Conservation (phyloP, 2,329 filamentous ascomycete species). For the Aureobasidium vineae region DNA sequence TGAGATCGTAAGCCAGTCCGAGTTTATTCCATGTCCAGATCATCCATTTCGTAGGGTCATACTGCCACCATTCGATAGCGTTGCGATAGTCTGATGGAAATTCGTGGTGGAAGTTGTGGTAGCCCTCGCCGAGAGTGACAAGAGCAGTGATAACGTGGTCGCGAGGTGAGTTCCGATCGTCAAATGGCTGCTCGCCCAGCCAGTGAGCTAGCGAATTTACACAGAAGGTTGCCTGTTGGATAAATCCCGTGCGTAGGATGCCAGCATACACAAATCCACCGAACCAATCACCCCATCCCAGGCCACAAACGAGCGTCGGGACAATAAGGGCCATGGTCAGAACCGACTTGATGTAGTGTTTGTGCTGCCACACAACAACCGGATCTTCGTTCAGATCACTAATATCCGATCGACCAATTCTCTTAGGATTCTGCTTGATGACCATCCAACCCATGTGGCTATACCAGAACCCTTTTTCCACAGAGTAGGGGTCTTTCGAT, state of each 20-base stretch:
- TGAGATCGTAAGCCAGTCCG: conserved; percentile 80
- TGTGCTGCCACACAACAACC: conserved; percentile 84
- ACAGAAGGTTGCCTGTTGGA: conserved; percentile 90
- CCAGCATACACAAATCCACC: conserved; percentile 83
- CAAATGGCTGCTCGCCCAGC: conserved; percentile 88
- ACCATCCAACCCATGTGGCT: conserved; percentile 88
- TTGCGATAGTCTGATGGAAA: conserved; percentile 93
- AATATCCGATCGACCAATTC: conserved; percentile 83
- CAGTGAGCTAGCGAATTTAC: conserved; percentile 92
- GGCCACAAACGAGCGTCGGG: conserved; percentile 70
- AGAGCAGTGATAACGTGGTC: conserved; percentile 84
- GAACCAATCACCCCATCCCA: conserved; percentile 76
- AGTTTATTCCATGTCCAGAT: conserved; percentile 83
- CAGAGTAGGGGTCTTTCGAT: conserved; percentile 87
- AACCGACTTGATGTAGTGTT: conserved; percentile 78
- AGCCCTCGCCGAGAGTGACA: conserved; percentile 82
- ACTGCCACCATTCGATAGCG: conserved; percentile 86
- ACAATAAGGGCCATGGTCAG: conserved; percentile 73
- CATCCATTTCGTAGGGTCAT: conserved; percentile 87
- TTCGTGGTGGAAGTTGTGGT: conserved; percentile 96
- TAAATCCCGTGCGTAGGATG: conserved; percentile 82
- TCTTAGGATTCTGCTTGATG: conserved; percentile 89
- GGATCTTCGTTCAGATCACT: conserved; percentile 82
- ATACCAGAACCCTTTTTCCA: conserved; percentile 83
- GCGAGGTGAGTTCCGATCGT: conserved; percentile 86